Percentiles rank a stretch among this genome's conserved stretches.
Conservation (phyloP, 805 yeast genomes). For the Saccharomycopsis fermentans region DNA sequence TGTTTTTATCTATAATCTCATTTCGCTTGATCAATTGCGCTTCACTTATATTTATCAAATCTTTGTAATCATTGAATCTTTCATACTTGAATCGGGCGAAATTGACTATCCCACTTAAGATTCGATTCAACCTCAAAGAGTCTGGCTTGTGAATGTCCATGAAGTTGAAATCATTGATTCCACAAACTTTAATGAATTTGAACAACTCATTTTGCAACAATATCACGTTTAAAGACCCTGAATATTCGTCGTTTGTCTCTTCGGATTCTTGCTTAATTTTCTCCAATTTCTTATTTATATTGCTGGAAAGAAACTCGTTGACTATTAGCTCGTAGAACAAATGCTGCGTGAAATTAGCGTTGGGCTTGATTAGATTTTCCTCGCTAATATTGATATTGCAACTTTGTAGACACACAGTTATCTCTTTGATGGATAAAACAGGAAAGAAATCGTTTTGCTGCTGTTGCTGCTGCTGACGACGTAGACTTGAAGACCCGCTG, state of each 20-base stretch:
- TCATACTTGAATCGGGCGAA: slow-evolving; percentile 79
- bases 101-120: slow-evolving; percentile 75
- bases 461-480: slow-evolving; percentile 8
- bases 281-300: slow-evolving; percentile 53
- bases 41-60: slow-evolving; percentile 46
- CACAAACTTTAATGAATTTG: slow-evolving; percentile 59
- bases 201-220: slow-evolving; percentile 50
- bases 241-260: slow-evolving; percentile 22
- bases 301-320: slow-evolving; percentile 37
- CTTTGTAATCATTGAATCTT: slow-evolving; percentile 59
- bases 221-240: slow-evolving; percentile 38
- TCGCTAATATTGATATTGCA: slow-evolving; percentile 54
- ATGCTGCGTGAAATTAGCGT: slow-evolving; percentile 26
- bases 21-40: slow-evolving; percentile 36
- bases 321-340: slow-evolving; percentile 17
- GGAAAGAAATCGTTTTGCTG: slow-evolving; percentile 42
- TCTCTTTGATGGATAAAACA: slow-evolving; percentile 46
- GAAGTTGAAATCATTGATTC: slow-evolving; percentile 66
- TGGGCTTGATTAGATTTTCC: slow-evolving; percentile 48
- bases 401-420: slow-evolving; percentile 47
- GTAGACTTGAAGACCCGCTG: slow-evolving; percentile 7
- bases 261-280: slow-evolving; percentile 31
- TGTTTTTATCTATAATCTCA: slow-evolving; percentile 33
- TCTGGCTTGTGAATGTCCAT: slow-evolving; percentile 74
- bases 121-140: slow-evolving; percentile 47